A percentile compares a stretch with the other conserved stretches of the same genome.
These are phyloP conservation scores for Oenanthe sinensis DNA, from an alignment of 129 eudicot species.

Conservation along the genomic window DNA sequence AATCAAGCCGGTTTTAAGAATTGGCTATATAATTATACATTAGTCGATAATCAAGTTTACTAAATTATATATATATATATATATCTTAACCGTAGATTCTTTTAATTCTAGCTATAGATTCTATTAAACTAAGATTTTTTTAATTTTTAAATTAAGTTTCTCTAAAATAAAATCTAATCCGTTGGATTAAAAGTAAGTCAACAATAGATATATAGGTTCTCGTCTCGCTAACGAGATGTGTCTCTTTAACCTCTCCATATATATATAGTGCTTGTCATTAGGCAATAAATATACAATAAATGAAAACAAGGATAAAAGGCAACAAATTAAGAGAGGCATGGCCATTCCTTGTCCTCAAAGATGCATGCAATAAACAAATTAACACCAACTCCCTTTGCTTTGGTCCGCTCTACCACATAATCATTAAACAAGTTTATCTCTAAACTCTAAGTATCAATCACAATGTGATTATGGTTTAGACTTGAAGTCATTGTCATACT, in stretches of 20 bases:
- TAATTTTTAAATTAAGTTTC: no score
- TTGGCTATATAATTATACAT: neutral
- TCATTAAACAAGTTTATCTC: slow-evolving; percentile 2
- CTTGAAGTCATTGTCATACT: slow-evolving; percentile 9
- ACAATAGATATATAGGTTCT: no score
- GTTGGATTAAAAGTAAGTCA: no score
- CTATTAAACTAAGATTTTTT: no score
- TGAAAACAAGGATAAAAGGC: neutral
- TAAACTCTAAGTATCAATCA: neutral
- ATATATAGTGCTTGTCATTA: no score
- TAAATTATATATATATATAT: no score
- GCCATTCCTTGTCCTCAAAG: neutral
- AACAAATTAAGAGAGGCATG: neutral
- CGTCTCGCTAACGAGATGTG: no score
- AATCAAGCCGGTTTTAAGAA: neutral
- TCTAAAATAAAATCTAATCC: no score
- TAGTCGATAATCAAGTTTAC: neutral
- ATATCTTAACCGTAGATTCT: no score
- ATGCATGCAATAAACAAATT: neutral
- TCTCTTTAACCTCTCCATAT: no score
- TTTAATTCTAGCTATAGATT: no score
- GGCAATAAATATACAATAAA: no score
- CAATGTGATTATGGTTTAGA: neutral
- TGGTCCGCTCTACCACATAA: neutral
- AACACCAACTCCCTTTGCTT: slow-evolving; percentile 7